phyloP scores from a whole-genome alignment of 768 basidiomycete genomes.

The Boletus edulis region DNA sequence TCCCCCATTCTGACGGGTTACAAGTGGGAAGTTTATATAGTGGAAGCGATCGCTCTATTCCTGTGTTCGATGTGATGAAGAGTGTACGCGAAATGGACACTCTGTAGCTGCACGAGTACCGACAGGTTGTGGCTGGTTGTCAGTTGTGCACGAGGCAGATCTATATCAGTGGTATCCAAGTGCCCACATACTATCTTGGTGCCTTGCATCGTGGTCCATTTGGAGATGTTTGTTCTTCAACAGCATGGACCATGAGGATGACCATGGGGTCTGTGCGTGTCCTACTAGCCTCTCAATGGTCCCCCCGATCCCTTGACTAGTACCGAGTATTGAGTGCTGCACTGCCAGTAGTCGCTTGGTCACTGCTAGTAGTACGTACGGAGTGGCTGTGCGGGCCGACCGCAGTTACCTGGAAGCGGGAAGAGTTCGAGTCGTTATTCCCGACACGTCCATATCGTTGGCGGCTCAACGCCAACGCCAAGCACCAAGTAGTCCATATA shows the following conservation, averaged over 20 bases:
- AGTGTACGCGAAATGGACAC: background rate
- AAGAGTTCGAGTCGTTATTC: background rate
- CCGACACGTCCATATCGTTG: background rate
- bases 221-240: slow-evolving; percentile 7
- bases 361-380: no score
- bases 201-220: background rate
- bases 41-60: background rate
- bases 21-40: background rate
- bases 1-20: slow-evolving; percentile 14
- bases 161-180: slow-evolving; percentile 16
- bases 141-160: slow-evolving; percentile 23
- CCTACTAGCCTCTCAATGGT: background rate
- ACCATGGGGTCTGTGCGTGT: background rate
- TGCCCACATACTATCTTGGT: background rate
- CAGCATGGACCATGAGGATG: background rate
- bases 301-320: background rate
- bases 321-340: background rate
- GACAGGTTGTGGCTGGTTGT: background rate
- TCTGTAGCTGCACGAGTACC: background rate
- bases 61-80: slow-evolving; percentile 2
- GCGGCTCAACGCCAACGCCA: background rate
- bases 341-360: no score
- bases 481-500: background rate
- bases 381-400: slow-evolving; percentile 9
- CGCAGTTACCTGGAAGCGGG: background rate